Evolutionary conservation across 2,329 filamentous ascomycete species (phyloP).

Genomic region (Cordyceps javanica): DNA sequence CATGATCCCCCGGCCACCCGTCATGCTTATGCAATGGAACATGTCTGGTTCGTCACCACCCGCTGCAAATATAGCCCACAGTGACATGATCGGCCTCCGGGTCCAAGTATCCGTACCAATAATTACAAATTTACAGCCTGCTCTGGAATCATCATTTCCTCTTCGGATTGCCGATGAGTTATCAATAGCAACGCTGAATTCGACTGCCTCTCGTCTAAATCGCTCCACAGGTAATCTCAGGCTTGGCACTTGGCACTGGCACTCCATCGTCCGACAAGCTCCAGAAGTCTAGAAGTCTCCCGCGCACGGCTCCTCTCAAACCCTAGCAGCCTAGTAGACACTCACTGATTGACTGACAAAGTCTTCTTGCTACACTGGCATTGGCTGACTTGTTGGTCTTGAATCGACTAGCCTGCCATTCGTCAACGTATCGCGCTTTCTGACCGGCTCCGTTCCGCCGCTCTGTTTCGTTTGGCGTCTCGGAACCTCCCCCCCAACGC

Average conservation of each 20-base stretch:
- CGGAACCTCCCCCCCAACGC: neutral
- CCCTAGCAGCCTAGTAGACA: neutral
- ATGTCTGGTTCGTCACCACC: constrained; percentile 6
- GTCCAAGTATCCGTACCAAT: neutral
- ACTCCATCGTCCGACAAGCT: neutral
- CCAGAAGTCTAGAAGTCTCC: neutral
- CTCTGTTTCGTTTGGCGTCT: constrained; percentile 9
- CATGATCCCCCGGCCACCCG: neutral
- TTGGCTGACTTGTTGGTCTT: neutral
- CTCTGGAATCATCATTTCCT: neutral
- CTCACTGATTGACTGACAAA: neutral
- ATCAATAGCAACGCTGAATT: too few species aligned
- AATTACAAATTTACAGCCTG: neutral
- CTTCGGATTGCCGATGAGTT: too few species aligned
- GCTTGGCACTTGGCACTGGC: neutral
- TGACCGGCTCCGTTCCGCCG: neutral
- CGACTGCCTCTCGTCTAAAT: neutral
- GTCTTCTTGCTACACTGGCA: too few species aligned
- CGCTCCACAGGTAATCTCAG: neutral
- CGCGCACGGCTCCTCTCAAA: neutral
- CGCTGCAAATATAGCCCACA: neutral
- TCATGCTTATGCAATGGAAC: constrained; percentile 6
- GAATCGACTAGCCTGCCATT: neutral
- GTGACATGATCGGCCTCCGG: too few species aligned
- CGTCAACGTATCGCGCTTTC: neutral